phyloP scores from a whole-genome alignment of 1,284 basidiomycete species.

The Inonotus obliquus region DNA sequence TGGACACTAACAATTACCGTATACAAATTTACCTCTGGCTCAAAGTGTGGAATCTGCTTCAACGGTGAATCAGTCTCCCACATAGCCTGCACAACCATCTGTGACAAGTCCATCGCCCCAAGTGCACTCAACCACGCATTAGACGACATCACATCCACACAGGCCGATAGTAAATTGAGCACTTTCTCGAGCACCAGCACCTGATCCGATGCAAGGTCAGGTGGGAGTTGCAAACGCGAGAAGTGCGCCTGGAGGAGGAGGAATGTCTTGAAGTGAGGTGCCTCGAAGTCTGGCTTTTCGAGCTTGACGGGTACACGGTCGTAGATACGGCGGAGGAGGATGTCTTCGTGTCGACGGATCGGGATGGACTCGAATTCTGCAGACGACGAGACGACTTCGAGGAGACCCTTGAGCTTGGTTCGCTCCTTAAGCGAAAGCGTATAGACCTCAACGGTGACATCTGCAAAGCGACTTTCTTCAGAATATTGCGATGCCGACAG shows the following conservation, averaged over 20 bases:
- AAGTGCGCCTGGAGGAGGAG: constrained; percentile 96
- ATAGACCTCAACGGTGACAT: constrained; percentile 96
- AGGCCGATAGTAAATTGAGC: constrained; percentile 85
- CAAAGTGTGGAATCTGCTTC: constrained; percentile 96
- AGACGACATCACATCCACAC: constrained; percentile 97
- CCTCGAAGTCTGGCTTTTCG: constrained; percentile 80
- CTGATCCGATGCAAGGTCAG: constrained; percentile 93
- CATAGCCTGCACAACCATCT: constrained; percentile 98
- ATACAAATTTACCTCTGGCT: constrained; percentile 57
- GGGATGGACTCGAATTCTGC: constrained; percentile 95
- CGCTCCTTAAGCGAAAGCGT: constrained; percentile 92
- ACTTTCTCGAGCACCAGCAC: constrained; percentile 84
- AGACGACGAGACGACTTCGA: constrained; percentile 95
- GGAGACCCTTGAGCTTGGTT: constrained; percentile 95
- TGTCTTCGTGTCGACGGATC: constrained; percentile 89
- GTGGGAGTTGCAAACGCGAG: constrained; percentile 84
- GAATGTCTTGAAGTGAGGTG: constrained; percentile 98
- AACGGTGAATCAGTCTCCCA: constrained; percentile 96
- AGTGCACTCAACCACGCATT: constrained; percentile 94
- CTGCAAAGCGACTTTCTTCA: constrained; percentile 35
- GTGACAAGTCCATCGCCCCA: constrained; percentile 97
- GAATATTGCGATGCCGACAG: neutral
- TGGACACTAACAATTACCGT: neutral
- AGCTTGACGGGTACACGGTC: constrained; percentile 98
- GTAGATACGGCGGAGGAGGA: constrained; percentile 81